phyloP scores from a whole-genome alignment of 192 early-diverging fungal species.

The Diversispora epigaea region DNA sequence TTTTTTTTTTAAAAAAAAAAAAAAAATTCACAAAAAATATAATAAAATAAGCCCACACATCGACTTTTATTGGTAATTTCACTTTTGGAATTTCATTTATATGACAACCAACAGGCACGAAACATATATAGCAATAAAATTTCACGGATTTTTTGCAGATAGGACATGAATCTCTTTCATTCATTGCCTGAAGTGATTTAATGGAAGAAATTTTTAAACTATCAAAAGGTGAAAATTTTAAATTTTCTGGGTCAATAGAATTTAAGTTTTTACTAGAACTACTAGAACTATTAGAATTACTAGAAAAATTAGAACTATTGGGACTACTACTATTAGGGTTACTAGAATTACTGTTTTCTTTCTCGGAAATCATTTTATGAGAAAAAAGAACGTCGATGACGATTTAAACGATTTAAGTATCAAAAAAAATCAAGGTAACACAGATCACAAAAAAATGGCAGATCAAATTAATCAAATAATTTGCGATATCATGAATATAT shows the following conservation, averaged over 20 bases:
- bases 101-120: conserved; percentile 50
- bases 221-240: conserved; percentile 33
- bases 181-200: conserved; percentile 37
- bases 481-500: too few species aligned
- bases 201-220: conserved; percentile 40
- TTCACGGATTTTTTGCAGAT: conserved; percentile 64
- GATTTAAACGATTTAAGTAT: too few species aligned
- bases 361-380: too few species aligned
- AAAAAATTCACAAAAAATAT: neutral
- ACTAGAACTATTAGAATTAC: too few species aligned
- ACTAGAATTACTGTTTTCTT: too few species aligned
- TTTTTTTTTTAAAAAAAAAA: conserved; percentile 2
- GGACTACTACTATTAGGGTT: too few species aligned
- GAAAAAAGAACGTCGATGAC: too few species aligned
- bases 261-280: neutral
- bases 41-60: conserved; percentile 52
- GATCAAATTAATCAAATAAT: too few species aligned
- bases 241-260: neutral
- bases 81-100: conserved; percentile 57
- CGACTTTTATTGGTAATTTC: conserved; percentile 67
- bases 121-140: conserved; percentile 76
- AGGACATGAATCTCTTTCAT: conserved; percentile 53
- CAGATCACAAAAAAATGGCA: too few species aligned
- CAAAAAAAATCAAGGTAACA: too few species aligned
- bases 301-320: too few species aligned